phyloP scores from a whole-genome alignment of 2,329 filamentous ascomycete genomes.

The Nemania diffusa region DNA sequence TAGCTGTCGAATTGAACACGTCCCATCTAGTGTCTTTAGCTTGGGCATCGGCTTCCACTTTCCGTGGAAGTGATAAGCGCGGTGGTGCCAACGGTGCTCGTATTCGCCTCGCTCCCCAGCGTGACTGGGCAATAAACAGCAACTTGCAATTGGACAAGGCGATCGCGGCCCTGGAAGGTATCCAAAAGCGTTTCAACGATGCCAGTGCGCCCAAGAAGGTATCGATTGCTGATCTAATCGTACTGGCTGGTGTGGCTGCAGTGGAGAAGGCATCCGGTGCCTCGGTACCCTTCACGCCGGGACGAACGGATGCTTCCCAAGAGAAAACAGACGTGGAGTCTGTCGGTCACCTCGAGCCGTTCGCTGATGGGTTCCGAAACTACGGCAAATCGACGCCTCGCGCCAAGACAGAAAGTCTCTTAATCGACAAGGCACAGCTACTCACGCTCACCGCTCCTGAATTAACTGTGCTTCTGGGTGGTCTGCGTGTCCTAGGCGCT shows the following conservation, averaged over 20 bases:
- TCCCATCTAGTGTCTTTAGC: conserved; percentile 72
- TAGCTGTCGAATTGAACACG: conserved; percentile 68
- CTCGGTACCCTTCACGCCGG: conserved; percentile 76
- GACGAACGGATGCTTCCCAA: conserved; percentile 76
- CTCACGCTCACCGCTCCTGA: conserved; percentile 78
- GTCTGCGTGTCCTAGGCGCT: conserved; percentile 73
- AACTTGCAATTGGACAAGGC: conserved; percentile 72
- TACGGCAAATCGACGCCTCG: conserved; percentile 72
- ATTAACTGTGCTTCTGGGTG: conserved; percentile 75
- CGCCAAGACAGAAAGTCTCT: conserved; percentile 73
- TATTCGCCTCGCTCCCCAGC: conserved; percentile 78
- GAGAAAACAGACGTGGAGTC: conserved; percentile 76
- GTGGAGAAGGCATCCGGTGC: conserved; percentile 77
- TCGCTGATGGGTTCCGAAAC: conserved; percentile 82
- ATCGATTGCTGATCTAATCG: conserved; percentile 81
- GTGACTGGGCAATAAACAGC: conserved; percentile 80
- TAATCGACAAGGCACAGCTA: conserved; percentile 77
- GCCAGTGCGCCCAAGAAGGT: conserved; percentile 73
- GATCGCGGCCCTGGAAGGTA: conserved; percentile 67
- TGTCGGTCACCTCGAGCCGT: conserved; percentile 73
- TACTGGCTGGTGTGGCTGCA: conserved; percentile 76
- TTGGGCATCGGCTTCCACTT: conserved; percentile 77
- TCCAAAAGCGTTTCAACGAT: conserved; percentile 75
- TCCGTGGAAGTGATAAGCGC: conserved; percentile 81
- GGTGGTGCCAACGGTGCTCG: conserved; percentile 84